Evolutionary conservation across 352 stramenopile species (phyloP).

Genomic region (Thalassiosira hispida): DNA sequence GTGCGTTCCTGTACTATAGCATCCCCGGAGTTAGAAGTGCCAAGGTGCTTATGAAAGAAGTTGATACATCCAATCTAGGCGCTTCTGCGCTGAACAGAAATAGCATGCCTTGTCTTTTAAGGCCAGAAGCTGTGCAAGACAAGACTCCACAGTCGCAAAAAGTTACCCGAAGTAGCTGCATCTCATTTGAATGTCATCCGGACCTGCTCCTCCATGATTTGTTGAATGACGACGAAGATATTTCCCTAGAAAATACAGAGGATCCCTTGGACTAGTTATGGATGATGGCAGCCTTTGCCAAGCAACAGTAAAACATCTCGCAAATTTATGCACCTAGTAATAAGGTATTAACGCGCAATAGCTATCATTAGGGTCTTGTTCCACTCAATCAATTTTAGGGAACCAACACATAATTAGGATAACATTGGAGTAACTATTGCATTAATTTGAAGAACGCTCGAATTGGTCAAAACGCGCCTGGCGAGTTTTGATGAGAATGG

Average conservation of each 20-base stretch:
- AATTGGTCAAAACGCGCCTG: too few species aligned
- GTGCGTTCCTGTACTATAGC: slow-evolving; percentile 34
- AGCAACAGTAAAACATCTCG: too few species aligned
- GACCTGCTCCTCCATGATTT: slow-evolving; percentile 5
- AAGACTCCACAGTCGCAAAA: neutral
- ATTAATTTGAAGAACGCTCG: too few species aligned
- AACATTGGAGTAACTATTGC: too few species aligned
- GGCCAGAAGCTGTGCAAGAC: neutral
- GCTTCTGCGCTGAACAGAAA: neutral
- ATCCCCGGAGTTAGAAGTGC: slow-evolving; percentile 22
- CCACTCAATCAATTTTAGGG: too few species aligned
- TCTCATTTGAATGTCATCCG: slow-evolving; percentile 21
- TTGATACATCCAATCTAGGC: slow-evolving; percentile 15
- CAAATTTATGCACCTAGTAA: too few species aligned
- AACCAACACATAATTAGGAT: too few species aligned
- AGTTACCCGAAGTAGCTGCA: neutral
- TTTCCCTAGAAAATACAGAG: neutral
- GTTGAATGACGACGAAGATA: neutral
- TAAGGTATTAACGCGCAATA: too few species aligned
- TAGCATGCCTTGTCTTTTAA: neutral
- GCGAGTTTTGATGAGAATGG: too few species aligned
- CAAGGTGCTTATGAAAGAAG: slow-evolving; percentile 14
- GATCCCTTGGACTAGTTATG: neutral
- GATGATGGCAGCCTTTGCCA: too few species aligned
- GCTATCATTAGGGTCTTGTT: too few species aligned